Evolutionary conservation across 768 basidiomycete species (phyloP), one percentile per base, ranked within the genome.

Genomic region (Termitomyces sp.): DNA sequence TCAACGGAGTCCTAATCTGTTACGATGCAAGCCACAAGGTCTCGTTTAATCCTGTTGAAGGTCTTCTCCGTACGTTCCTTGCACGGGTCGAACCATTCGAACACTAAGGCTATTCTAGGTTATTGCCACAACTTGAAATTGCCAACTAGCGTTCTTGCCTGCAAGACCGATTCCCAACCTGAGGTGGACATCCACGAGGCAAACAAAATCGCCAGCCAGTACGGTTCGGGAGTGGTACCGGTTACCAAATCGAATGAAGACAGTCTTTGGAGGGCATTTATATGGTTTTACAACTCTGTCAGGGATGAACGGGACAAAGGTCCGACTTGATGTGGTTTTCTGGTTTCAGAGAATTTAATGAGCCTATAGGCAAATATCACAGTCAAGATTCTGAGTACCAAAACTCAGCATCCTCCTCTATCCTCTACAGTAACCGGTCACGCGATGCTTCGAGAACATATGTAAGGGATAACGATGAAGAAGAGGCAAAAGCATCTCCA

Each of bases 1-100:
- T 93, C 51, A 87, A 94, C 61, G 96, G 89, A 0, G 83, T 88
- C 14, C 81, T 97, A 53, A 77, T 97, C 26, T 97, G 94, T 67
- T 97, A 95, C 70, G 91, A 95, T 72, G 82, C 87, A 10, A 82
- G 84, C 0, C 76, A 83, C 57, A 68, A 69, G 56, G 70, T 74
- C 1, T 93, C 93, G 22, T 87, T 91, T 65, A 70, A 70, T 16
- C 86, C 84, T 16, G 79, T 95, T 18, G 79, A 84, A 68, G 79
- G 79, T 32, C 78, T 92, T 48, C 76, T 95, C 33, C 79, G 94
- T 95, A 67, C 71, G 91, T 82, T 50, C 20, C 8, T 54, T 51
- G 9, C 20, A n/a, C 22, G 30, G 54, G 7, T 16, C 30, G 37
- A 33, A 37, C 13, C 22, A 14, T 27, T 18, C 8, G 24, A 24